A percentile compares a stretch with the other conserved stretches of the same genome.
Evolutionary conservation across 2,329 filamentous ascomycete species (phyloP).

Genomic region (Epicoccum nigrum): DNA sequence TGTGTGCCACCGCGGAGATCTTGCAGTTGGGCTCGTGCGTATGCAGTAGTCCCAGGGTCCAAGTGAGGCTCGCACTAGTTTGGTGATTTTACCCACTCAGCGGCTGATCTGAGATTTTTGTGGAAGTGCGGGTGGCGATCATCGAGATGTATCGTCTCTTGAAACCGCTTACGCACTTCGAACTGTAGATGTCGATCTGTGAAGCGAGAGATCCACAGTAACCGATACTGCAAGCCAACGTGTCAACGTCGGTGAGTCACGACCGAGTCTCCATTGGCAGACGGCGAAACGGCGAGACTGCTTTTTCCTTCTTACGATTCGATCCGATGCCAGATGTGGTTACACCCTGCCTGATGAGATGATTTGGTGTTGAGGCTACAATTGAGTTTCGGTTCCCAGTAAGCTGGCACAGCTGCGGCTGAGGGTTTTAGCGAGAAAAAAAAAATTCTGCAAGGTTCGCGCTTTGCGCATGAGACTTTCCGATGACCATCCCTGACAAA

Average conservation of each 20-base stretch:
- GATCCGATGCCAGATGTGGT: background rate
- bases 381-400: background rate
- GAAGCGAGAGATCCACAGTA: background rate
- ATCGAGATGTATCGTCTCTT: conserved; percentile 3
- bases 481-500: no score
- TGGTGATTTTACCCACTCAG: background rate
- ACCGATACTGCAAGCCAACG: background rate
- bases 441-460: background rate
- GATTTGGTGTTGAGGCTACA: background rate
- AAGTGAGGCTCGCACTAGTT: background rate
- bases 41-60: background rate
- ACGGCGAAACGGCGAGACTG: background rate
- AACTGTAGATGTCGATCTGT: conserved; percentile 4
- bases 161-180: conserved; percentile 4
- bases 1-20: background rate
- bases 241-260: background rate
- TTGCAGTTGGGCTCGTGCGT: background rate
- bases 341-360: background rate
- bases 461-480: no score
- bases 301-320: background rate
- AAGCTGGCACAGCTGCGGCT: background rate
- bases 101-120: background rate
- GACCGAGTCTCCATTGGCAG: background rate
- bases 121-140: conserved; percentile 1
- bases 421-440: background rate